Base-by-base conservation (phyloP, 2,329 filamentous ascomycete species). In the Diaporthe eres region DNA sequence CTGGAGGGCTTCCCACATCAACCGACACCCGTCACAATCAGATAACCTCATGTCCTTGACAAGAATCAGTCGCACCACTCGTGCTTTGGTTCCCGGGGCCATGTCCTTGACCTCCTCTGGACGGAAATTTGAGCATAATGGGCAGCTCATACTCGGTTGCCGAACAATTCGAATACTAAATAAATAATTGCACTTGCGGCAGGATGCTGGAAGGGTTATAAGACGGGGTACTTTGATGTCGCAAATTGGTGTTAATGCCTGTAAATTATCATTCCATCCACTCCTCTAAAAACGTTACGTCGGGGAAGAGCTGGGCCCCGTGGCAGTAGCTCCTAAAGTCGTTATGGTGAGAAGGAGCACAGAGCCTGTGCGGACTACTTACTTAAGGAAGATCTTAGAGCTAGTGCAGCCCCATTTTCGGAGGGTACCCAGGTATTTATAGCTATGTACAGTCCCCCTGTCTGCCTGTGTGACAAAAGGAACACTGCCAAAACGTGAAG, bases 1-100 rank as follows among this genome's bases (percentile, higher is more conserved):
- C 7, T 42, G 71, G 1, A 72, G 44, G n/a, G 58, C 58, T 55
- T 37, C 37, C 71, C 71, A 72, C 44, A 72, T 57, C 7, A 72
- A 49, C 10, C 53, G 71, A 19, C 58, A 63, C 34, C 65, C 58
- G 4, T 63, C 71, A 39, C 71, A 72, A 10, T 42, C 22, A n/a
- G 71, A 63, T 37, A 47, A 65, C 10, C 13, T 65, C 47, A 73
- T 5, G 47, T 44, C 47, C 31, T 61, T 61, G 15, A 65, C 25
- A 17, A 13, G 51, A 39, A 65, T 73, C 58, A 34, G 39, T 34
- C 53, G 51, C 6, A 61, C 42, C 9, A 73, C 28, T 25, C 63
- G 61, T 34, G 71, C 58, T 31, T 73, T 65, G 6, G 68, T 58
- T 39, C 68, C 53, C n/a, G 47, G n/a, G 31, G 58, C 34, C 12